These are phyloP conservation scores for Eremomyces bilateralis DNA, from an alignment of 495 filamentous ascomycete genomes.

Conservation along the genomic window DNA sequence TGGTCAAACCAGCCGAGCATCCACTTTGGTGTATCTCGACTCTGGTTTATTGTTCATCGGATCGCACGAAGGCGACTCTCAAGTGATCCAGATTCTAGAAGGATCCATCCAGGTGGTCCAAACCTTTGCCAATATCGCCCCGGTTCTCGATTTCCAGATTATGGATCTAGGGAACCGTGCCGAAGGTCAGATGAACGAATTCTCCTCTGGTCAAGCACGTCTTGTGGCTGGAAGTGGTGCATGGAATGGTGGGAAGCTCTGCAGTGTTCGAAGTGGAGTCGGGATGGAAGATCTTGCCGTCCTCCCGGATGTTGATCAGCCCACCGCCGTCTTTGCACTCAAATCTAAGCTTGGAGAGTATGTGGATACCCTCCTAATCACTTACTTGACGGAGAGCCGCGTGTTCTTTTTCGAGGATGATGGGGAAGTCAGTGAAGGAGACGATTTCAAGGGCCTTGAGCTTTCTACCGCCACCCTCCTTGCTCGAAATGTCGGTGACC, in stretches of 20 bases:
- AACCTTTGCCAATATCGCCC: slow-evolving; percentile 64
- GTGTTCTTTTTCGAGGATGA: slow-evolving; percentile 53
- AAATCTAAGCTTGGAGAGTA: slow-evolving; percentile 26
- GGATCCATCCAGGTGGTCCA: slow-evolving; percentile 44
- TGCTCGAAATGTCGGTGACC: slow-evolving; percentile 36
- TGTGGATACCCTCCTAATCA: slow-evolving; percentile 53
- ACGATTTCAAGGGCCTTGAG: slow-evolving; percentile 43
- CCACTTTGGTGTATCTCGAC: slow-evolving; percentile 57
- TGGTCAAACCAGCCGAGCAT: slow-evolving; percentile 51
- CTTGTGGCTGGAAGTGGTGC: slow-evolving; percentile 85
- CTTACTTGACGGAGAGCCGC: slow-evolving; percentile 66
- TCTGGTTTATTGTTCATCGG: slow-evolving; percentile 60
- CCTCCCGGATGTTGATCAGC: slow-evolving; percentile 56
- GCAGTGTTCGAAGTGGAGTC: slow-evolving; percentile 82
- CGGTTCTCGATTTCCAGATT: slow-evolving; percentile 77
- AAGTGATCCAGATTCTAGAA: slow-evolving; percentile 42
- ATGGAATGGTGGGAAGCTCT: slow-evolving; percentile 61
- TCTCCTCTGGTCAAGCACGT: slow-evolving; percentile 81
- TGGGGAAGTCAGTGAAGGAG: slow-evolving; percentile 72
- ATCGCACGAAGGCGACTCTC: slow-evolving; percentile 82
- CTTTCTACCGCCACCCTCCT: slow-evolving; percentile 55
- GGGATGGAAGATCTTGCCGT: slow-evolving; percentile 76
- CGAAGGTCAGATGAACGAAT: slow-evolving; percentile 65
- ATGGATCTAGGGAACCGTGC: slow-evolving; percentile 84
- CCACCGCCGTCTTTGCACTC: slow-evolving; percentile 46